Evolutionary conservation across 73 alveolate species (phyloP).

Genomic region (Tetrahymena thermophila): DNA sequence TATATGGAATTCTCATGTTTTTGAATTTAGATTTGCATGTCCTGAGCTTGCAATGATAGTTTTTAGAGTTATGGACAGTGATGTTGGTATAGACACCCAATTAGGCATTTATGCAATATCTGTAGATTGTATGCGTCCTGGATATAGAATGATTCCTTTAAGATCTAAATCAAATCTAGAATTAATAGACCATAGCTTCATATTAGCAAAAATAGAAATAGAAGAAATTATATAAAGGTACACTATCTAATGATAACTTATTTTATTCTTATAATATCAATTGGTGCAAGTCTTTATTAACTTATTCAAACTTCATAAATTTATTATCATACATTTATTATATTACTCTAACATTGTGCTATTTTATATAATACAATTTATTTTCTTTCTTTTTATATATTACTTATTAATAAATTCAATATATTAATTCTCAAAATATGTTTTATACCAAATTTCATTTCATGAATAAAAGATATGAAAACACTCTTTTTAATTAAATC

Average conservation of each 20-base stretch:
- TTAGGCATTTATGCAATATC: conserved; percentile 55
- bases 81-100: neutral
- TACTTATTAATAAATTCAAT: too few species aligned
- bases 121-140: conserved; percentile 40
- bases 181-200: neutral
- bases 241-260: neutral
- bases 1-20: conserved; percentile 32
- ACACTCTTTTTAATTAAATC: too few species aligned
- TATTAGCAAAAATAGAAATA: neutral
- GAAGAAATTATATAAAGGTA: neutral
- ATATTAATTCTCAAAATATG: too few species aligned
- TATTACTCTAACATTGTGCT: too few species aligned
- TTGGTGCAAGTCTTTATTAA: too few species aligned
- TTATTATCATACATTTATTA: too few species aligned
- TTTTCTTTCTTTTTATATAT: too few species aligned
- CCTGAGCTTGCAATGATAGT: conserved; percentile 60
- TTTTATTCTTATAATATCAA: neutral
- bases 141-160: conserved; percentile 57
- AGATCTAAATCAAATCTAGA: neutral
- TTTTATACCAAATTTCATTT: too few species aligned
- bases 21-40: conserved; percentile 23
- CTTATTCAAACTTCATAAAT: too few species aligned
- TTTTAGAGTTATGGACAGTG: conserved; percentile 43
- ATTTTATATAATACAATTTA: too few species aligned
- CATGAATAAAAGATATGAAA: too few species aligned